Conservation (phyloP, 2,329 filamentous ascomycete genomes). For the Aspergillus oerlinghausenensis region DNA sequence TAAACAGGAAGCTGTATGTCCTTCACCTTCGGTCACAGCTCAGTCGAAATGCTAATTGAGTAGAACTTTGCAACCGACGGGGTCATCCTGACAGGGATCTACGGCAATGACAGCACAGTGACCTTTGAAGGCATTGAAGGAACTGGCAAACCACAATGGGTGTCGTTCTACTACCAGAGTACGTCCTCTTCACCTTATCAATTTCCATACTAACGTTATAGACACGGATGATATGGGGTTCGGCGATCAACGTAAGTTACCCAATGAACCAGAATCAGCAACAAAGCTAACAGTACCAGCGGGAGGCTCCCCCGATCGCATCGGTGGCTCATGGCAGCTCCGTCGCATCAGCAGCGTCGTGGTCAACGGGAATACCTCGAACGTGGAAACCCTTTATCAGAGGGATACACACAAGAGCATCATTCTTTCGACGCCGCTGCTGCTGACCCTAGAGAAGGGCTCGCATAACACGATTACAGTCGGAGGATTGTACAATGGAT, state of each 20-base stretch:
- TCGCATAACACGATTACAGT: slow-evolving; percentile 52
- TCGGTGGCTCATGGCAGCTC: slow-evolving; percentile 57
- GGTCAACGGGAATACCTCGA: slow-evolving; percentile 50
- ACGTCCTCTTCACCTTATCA: neutral
- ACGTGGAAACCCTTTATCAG: slow-evolving; percentile 50
- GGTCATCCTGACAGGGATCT: slow-evolving; percentile 49
- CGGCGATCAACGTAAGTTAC: slow-evolving; percentile 20
- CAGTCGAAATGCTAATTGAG: neutral
- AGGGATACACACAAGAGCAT: slow-evolving; percentile 58
- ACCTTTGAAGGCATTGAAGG: slow-evolving; percentile 49
- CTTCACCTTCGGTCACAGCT: neutral
- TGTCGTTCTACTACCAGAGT: slow-evolving; percentile 56
- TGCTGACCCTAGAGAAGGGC: slow-evolving; percentile 51
- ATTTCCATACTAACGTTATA: slow-evolving; percentile 1
- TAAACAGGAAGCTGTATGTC: slow-evolving; percentile 48
- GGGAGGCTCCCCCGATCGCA: slow-evolving; percentile 55
- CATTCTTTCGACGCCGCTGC: slow-evolving; percentile 54
- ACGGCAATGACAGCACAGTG: slow-evolving; percentile 52
- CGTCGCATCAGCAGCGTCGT: slow-evolving; percentile 57
- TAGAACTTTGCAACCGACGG: slow-evolving; percentile 46
- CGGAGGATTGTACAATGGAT: slow-evolving; percentile 54
- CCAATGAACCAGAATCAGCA: neutral
- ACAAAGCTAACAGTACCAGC: slow-evolving; percentile 21
- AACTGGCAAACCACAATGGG: slow-evolving; percentile 51
- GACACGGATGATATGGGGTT: slow-evolving; percentile 23